phyloP scores from a whole-genome alignment of 306 rosid genomes.

The Vicia sativa region DNA sequence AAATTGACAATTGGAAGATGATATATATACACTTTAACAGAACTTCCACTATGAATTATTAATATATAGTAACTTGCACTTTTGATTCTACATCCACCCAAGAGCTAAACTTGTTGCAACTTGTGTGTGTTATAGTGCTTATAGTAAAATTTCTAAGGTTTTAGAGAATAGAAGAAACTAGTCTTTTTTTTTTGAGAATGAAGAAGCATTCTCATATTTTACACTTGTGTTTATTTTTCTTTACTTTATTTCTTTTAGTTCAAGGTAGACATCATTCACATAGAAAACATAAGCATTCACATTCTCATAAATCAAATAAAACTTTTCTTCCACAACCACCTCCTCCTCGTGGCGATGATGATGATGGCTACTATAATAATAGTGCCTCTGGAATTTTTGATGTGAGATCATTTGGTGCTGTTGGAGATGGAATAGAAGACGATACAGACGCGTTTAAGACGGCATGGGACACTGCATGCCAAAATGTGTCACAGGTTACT shows the following conservation, averaged over 20 bases:
- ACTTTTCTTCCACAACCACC: constrained; percentile 51
- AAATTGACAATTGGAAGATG: constrained; percentile 33
- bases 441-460: constrained; percentile 84
- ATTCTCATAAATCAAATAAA: constrained; percentile 50
- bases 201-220: constrained; percentile 44
- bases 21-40: constrained; percentile 44
- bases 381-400: constrained; percentile 49
- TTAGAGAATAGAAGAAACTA: background rate
- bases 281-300: constrained; percentile 52
- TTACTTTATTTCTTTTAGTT: constrained; percentile 45
- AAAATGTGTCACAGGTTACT: constrained; percentile 46
- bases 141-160: constrained; percentile 19
- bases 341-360: constrained; percentile 23
- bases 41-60: constrained; percentile 55
- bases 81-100: constrained; percentile 51
- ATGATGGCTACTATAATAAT: constrained; percentile 20
- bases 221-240: constrained; percentile 39
- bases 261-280: constrained; percentile 71
- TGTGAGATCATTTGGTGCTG: constrained; percentile 70
- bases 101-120: constrained; percentile 44
- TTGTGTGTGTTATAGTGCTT: constrained; percentile 39
- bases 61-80: constrained; percentile 44
- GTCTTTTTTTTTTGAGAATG: constrained; percentile 38
- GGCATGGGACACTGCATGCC: constrained; percentile 94
- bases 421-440: constrained; percentile 73